Conservation (phyloP, 257 asterid genomes). For the Gentiana macrophylla region DNA sequence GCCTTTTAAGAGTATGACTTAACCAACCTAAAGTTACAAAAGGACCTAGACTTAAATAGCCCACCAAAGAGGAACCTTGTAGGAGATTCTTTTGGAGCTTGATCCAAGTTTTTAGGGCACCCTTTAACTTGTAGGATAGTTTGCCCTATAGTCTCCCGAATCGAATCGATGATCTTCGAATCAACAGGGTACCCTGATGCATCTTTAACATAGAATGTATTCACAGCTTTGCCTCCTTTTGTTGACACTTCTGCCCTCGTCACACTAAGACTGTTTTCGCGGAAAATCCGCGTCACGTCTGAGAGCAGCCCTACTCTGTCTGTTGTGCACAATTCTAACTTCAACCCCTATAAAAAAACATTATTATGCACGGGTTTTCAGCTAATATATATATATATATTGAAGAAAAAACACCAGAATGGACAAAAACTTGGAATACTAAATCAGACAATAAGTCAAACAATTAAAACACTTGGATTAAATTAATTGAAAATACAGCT, state of each 20-base stretch:
- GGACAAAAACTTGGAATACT: no score
- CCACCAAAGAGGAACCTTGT: slow-evolving; percentile 48
- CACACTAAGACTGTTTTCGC: slow-evolving; percentile 63
- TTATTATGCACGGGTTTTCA: neutral
- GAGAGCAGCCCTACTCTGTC: slow-evolving; percentile 71
- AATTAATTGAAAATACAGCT: no score
- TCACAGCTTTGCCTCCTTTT: slow-evolving; percentile 48
- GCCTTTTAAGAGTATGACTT: slow-evolving; percentile 12
- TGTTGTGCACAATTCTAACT: slow-evolving; percentile 50
- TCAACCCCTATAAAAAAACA: slow-evolving; percentile 45
- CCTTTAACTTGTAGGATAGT: slow-evolving; percentile 47
- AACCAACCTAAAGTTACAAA: slow-evolving; percentile 23
- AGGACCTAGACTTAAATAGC: slow-evolving; percentile 37
- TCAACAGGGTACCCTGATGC: slow-evolving; percentile 62
- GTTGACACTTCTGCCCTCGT: slow-evolving; percentile 79
- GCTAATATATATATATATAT: no score
- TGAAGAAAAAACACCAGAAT: no score
- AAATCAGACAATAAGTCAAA: no score
- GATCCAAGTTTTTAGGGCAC: slow-evolving; percentile 17
- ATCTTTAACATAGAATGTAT: slow-evolving; percentile 62
- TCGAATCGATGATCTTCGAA: slow-evolving; percentile 48
- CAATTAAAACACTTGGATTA: no score
- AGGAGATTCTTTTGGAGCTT: slow-evolving; percentile 38
- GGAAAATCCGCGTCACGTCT: slow-evolving; percentile 59
- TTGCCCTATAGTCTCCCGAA: slow-evolving; percentile 54